A percentile compares a stretch with the other conserved stretches of the same genome.
Evolutionary conservation across 2,329 filamentous ascomycete species (phyloP).

Genomic region (Ustulina deusta): DNA sequence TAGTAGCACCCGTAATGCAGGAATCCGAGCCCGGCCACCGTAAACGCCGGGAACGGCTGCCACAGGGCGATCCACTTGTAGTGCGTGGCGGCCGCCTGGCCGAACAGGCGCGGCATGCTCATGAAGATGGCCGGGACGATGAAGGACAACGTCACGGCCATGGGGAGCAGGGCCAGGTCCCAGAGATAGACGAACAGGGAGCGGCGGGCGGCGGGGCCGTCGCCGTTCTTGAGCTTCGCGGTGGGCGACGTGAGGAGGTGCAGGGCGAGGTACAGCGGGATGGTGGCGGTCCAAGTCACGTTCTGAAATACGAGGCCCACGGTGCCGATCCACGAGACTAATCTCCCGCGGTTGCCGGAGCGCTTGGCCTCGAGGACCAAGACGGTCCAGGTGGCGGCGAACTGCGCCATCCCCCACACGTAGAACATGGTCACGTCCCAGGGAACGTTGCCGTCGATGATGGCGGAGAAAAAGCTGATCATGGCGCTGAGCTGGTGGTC

Average conservation of each 20-base stretch:
- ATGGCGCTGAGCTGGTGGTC: constrained; percentile 47
- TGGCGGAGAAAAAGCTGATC: constrained; percentile 44
- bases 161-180: constrained; percentile 49
- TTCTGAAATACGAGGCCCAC: constrained; percentile 47
- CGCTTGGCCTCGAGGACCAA: constrained; percentile 49
- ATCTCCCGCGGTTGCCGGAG: constrained; percentile 45
- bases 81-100: constrained; percentile 45
- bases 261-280: constrained; percentile 48
- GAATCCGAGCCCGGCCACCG: constrained; percentile 40
- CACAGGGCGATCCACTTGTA: constrained; percentile 49
- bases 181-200: constrained; percentile 48
- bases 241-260: constrained; percentile 50
- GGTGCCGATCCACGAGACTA: constrained; percentile 43
- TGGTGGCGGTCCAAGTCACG: constrained; percentile 44
- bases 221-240: constrained; percentile 41
- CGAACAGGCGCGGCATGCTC: constrained; percentile 44
- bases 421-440: constrained; percentile 43
- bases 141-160: constrained; percentile 46
- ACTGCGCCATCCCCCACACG: constrained; percentile 48
- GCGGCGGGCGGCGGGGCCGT: constrained; percentile 41
- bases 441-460: constrained; percentile 46
- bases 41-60: constrained; percentile 47
- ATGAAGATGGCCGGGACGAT: constrained; percentile 48
- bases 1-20: constrained; percentile 45
- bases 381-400: constrained; percentile 46